Percentiles rank a stretch among this genome's conserved stretches.
These are phyloP conservation scores for Cucurbitaria berberidis DNA, from an alignment of 2,329 filamentous ascomycete genomes.

Conservation along the genomic window DNA sequence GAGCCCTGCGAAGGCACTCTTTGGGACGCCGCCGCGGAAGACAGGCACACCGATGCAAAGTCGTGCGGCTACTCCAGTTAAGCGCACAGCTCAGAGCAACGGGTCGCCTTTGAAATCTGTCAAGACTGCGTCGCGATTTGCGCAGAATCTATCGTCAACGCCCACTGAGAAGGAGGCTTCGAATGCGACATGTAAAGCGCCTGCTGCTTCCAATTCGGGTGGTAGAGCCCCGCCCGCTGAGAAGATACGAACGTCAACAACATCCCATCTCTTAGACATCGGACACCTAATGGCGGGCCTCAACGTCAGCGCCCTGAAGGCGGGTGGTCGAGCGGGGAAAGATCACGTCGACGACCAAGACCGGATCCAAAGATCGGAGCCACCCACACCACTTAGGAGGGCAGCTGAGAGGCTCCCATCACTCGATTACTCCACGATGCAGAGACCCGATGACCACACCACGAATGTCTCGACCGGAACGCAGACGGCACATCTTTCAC, in stretches of 20 bases:
- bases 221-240: too few relatives aligned
- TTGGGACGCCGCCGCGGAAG: conserved; percentile 13
- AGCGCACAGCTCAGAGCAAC: conserved; percentile 3
- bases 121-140: background rate
- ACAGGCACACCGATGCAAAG: background rate
- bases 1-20: conserved; percentile 8
- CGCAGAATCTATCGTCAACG: background rate
- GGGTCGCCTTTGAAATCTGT: background rate
- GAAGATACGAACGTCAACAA: background rate
- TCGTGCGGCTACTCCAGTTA: conserved; percentile 5
- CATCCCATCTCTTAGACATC: conserved; percentile 13
- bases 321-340: background rate
- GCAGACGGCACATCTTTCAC: background rate
- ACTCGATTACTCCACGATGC: background rate
- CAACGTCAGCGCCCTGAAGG: background rate
- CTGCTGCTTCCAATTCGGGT: background rate
- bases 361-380: conserved; percentile 3
- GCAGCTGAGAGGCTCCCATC: conserved; percentile 7
- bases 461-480: background rate
- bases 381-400: conserved; percentile 23
- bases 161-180: background rate
- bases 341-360: background rate
- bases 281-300: conserved; percentile 24
- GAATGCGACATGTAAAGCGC: background rate
- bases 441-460: background rate